Evolutionary conservation across 768 basidiomycete species (phyloP).

Genomic region (Daedalea quercina): DNA sequence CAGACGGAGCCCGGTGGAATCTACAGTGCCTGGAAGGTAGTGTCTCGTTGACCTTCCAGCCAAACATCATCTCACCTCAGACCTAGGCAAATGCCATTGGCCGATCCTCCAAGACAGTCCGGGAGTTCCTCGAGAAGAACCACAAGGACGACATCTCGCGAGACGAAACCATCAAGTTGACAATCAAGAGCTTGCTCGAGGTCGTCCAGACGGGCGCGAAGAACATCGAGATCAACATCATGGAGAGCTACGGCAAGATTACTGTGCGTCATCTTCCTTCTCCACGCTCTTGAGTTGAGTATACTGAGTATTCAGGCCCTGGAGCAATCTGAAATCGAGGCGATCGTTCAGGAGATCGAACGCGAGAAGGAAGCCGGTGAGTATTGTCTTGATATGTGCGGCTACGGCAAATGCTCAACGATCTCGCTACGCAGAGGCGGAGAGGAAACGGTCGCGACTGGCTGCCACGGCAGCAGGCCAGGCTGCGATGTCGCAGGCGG

Average conservation of each 20-base stretch:
- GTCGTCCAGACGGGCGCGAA: conserved; percentile 99
- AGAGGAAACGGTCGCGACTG: conserved; percentile 83
- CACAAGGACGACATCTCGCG: conserved; percentile 85
- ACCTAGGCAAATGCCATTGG: conserved; percentile 93
- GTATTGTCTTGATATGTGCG: not conserved
- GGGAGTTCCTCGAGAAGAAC: conserved; percentile 98
- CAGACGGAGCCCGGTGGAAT: conserved; percentile 98
- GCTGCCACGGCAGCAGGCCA: conserved; percentile 91
- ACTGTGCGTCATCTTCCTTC: conserved; percentile 51
- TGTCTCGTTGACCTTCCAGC: conserved; percentile 5
- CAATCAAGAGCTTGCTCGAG: conserved; percentile 91
- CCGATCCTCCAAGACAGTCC: conserved; percentile 95
- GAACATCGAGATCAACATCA: conserved; percentile 98
- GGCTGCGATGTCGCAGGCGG: conserved; percentile 75
- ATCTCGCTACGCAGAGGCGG: conserved; percentile 61
- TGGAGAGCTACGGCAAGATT: conserved; percentile 92
- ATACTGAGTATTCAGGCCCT: conserved; percentile 54
- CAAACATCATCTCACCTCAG: not conserved
- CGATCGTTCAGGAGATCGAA: conserved; percentile 89
- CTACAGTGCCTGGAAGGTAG: conserved; percentile 96
- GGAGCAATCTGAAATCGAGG: conserved; percentile 82
- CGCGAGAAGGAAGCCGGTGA: conserved; percentile 92
- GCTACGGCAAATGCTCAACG: conserved; percentile 1
- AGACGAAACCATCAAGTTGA: conserved; percentile 90
- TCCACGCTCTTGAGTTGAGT: not conserved